Evolutionary conservation across 352 stramenopile genomes (phyloP), one percentile per base, ranked within the genome.

Genomic region (Lagenidium sp.): DNA sequence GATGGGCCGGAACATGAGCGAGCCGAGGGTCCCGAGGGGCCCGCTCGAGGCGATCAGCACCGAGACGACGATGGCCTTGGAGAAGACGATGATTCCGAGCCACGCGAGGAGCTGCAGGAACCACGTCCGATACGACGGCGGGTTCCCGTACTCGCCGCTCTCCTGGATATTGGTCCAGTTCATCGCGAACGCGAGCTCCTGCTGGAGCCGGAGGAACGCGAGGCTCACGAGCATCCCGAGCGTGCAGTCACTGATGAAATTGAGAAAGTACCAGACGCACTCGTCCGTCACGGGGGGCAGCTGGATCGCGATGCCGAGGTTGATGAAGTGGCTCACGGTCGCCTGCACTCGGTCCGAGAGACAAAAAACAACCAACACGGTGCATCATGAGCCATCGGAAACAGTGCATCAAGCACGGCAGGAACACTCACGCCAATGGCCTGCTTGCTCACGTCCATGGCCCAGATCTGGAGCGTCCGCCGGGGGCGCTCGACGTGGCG

Each of bases 211-310:
- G n/a, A 90, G 52, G 37, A 87, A 82, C 47, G 74, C 71, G 18
- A 90, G 49, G 25, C 70, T 76, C 52, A 90, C 71, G 40, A 82
- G 25, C 72, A 85, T 90, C 23, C 78, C 78, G n/a, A 90, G 66
- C 26, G 76, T 86, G 44, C 71, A 85, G 51, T 91, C 78, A 39
- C 67, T 73, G 41, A 88, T 60, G 24, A 86, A 88, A 52, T 91
- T 91, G 47, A 88, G 57, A 49, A 91, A 91, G 50, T 91, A 91
- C 78, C 78, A 91, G 8, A 82, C 73, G 56, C 78, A 91, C 47
- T 91, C 74, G 54, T 91, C 76, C 15, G 78, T 82, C 41, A 88
- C 73, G 16, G 73, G 63, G n/a, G 76, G 76, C 42, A 89, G 64
- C 46, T 81, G 60, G 30, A 85, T 70, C 10, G 79, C 64, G 25